Evolutionary conservation across 257 asterid species (phyloP).

Genomic region (Parsonsia alboflavescens): DNA sequence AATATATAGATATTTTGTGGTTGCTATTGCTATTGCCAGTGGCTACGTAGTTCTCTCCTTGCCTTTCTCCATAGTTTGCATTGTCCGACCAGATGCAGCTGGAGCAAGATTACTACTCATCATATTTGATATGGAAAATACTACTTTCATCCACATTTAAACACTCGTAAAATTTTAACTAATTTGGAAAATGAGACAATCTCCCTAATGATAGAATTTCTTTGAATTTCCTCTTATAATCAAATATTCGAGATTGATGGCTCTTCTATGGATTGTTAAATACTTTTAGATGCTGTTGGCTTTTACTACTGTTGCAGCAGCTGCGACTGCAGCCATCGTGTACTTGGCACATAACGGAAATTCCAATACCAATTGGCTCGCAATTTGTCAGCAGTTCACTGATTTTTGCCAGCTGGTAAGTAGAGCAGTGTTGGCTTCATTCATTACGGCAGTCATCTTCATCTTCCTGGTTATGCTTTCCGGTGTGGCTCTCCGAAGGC

Average conservation of each 20-base stretch:
- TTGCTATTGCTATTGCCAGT: constrained; percentile 69
- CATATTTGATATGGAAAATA: constrained; percentile 61
- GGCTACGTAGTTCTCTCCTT: constrained; percentile 74
- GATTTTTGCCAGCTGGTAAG: constrained; percentile 76
- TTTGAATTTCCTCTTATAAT: neutral
- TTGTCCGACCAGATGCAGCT: constrained; percentile 59
- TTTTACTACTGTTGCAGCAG: constrained; percentile 61
- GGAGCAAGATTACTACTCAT: constrained; percentile 60
- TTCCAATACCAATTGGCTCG: constrained; percentile 60
- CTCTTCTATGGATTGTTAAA: neutral
- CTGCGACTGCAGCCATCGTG: constrained; percentile 68
- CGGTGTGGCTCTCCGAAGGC: constrained; percentile 57
- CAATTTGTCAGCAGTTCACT: constrained; percentile 66
- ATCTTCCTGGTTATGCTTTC: constrained; percentile 57
- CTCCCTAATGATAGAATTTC: neutral
- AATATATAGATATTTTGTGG: constrained; percentile 53
- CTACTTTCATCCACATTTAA: too few relatives aligned
- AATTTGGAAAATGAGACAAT: too few relatives aligned
- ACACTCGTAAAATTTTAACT: too few relatives aligned
- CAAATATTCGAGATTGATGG: neutral
- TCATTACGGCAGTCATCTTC: constrained; percentile 52
- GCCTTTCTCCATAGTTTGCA: constrained; percentile 77
- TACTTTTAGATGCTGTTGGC: constrained; percentile 46
- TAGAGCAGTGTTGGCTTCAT: constrained; percentile 83
- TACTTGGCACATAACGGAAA: constrained; percentile 85